phyloP scores from a whole-genome alignment of 1,284 basidiomycete genomes.

The Melampsora americana region DNA sequence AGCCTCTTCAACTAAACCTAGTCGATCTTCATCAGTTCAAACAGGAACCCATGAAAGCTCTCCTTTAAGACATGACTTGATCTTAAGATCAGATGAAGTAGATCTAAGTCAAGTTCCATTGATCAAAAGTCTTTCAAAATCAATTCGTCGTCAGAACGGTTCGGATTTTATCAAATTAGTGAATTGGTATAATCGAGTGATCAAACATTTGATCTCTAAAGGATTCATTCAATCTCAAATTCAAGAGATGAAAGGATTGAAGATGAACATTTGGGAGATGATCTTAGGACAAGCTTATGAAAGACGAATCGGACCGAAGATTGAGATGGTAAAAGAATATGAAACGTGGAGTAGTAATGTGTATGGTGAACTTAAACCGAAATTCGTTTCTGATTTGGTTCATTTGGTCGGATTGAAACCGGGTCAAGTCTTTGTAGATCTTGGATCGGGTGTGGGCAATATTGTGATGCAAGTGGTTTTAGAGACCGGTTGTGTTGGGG shows the following conservation, averaged over 20 bases:
- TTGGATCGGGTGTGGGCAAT: constrained; percentile 62
- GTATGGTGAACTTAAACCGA: constrained; percentile 56
- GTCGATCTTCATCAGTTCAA: background rate
- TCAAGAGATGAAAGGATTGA: constrained; percentile 48
- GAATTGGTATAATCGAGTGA: constrained; percentile 57
- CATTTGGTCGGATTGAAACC: constrained; percentile 53
- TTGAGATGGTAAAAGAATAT: constrained; percentile 57
- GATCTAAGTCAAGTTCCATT: constrained; percentile 53
- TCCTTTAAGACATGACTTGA: constrained; percentile 5
- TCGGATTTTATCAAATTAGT: constrained; percentile 58
- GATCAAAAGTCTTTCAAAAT: constrained; percentile 58
- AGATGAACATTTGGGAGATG: constrained; percentile 56
- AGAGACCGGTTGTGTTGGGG: constrained; percentile 58
- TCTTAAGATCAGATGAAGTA: constrained; percentile 48
- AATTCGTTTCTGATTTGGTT: constrained; percentile 55
- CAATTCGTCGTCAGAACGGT: constrained; percentile 58
- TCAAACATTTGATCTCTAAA: constrained; percentile 54
- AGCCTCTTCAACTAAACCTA: background rate
- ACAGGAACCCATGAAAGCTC: constrained; percentile 34
- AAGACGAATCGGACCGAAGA: constrained; percentile 59
- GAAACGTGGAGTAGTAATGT: constrained; percentile 54
- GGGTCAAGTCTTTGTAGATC: constrained; percentile 57
- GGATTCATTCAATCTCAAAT: constrained; percentile 54
- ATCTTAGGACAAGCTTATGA: constrained; percentile 61
- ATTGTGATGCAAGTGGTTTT: constrained; percentile 60